Base-by-base conservation (phyloP, 108 stramenopile genomes). In the Stephanodiscus triporus region DNA sequence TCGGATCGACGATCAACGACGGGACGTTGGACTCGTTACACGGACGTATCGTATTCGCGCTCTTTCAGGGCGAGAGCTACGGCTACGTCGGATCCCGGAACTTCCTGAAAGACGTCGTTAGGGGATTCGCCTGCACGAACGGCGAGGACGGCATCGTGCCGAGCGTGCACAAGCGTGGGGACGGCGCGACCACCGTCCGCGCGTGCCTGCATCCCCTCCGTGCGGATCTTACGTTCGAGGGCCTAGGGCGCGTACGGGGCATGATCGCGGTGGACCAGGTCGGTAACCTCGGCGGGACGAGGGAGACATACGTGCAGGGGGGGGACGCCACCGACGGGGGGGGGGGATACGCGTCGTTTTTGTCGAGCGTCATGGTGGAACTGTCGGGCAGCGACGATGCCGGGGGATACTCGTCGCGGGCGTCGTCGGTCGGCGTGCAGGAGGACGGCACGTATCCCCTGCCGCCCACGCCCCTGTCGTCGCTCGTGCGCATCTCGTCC, bases 201-300 rank as follows among this genome's bases (percentile, higher is more conserved):
- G 89, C 88, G 22, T 95, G 94, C 62, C 66, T 95, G 36, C 69
- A 88, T 73, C 94, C 94, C 0, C 66, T 95, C 36, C 70, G 89
- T 19, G 86, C 88, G 4, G 90, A 87, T 70, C 68, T 95, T 70
- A 74, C 84, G 29, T 95, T 95, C 70, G 68, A 80, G 64, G 85
- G 89, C 45, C 51, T 95, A 62, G 86, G 88, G 38, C 40, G 66
- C 11, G 84, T 95, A 59, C 78, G 81, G 9, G 87, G 87, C 4
- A 90, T 95, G 89, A 81, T 95, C 59, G 78, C 94, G 4, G 89
- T 95, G 7, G 94, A 95, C 89, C 94, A 95, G 71, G 82, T 92
- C 27, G 94, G 91, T 23, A 65, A 83, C 50, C 60, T 87, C 17
- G 62, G 76, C 1, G 84, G 67, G 19, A 73, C 73, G 38, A 85